phyloP scores from a whole-genome alignment of 768 basidiomycete species.

The Rhodotorula sphaerocarpa region DNA sequence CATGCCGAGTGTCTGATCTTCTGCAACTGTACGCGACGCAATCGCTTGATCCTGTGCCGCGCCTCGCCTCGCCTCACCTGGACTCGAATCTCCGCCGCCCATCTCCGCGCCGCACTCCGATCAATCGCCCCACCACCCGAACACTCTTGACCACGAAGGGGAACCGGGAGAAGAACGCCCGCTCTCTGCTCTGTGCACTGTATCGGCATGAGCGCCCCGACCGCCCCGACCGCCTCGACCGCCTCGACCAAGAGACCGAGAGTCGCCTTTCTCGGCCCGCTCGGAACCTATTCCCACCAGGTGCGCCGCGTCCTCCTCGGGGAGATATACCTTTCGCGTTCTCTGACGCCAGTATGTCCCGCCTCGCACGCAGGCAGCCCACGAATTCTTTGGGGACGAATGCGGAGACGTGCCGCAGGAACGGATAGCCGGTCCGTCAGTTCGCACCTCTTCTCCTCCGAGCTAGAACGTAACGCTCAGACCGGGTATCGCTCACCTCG shows the following conservation, averaged over 20 bases:
- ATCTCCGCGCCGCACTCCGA: background rate
- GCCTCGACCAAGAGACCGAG: background rate
- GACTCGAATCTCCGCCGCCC: too few species aligned
- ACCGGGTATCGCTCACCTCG: background rate
- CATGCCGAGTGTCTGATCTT: too few species aligned
- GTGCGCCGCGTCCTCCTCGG: background rate
- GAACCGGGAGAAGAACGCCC: too few species aligned
- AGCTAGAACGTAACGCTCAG: too few species aligned
- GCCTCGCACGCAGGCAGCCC: slow-evolving; percentile 15
- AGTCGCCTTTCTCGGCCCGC: slow-evolving; percentile 37
- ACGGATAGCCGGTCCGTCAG: slow-evolving; percentile 24
- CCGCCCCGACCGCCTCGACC: background rate
- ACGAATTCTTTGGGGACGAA: slow-evolving; percentile 32
- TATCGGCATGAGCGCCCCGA: too few species aligned
- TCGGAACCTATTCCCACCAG: slow-evolving; percentile 39
- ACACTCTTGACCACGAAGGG: too few species aligned
- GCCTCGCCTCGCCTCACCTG: background rate
- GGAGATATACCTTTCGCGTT: too few species aligned
- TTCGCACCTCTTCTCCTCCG: too few species aligned
- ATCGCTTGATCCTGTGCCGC: background rate
- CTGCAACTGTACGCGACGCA: background rate
- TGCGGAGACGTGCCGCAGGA: slow-evolving; percentile 20
- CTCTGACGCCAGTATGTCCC: background rate
- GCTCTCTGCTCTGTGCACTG: too few species aligned
- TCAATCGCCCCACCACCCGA: too few species aligned